Conservation (phyloP, 352 stramenopile species). For the Globisporangium spinosum region DNA sequence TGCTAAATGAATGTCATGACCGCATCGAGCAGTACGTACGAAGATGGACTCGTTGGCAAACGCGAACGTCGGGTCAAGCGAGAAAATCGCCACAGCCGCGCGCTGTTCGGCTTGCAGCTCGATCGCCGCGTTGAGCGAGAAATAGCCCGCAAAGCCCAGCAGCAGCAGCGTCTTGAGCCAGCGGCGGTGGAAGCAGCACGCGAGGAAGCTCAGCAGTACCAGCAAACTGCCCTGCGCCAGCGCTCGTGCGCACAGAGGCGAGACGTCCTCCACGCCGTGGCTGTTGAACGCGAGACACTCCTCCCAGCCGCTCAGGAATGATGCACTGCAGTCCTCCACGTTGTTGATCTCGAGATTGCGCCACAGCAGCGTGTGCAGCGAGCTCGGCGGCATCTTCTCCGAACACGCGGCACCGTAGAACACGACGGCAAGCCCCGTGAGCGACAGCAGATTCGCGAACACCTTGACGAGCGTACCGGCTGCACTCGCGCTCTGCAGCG, state of each 20-base stretch:
- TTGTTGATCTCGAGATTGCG: conserved; percentile 24
- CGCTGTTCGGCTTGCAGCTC: conserved; percentile 49
- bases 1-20: background rate
- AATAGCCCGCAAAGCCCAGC: conserved; percentile 20
- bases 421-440: conserved; percentile 15
- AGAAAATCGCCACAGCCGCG: conserved; percentile 55
- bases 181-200: conserved; percentile 45
- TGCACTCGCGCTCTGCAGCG: conserved; percentile 32
- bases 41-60: conserved; percentile 84
- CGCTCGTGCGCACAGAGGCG: conserved; percentile 17
- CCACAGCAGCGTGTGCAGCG: conserved; percentile 20
- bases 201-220: conserved; percentile 24
- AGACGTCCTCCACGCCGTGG: background rate
- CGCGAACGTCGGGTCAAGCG: conserved; percentile 70
- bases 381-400: conserved; percentile 6
- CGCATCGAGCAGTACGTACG: conserved; percentile 33
- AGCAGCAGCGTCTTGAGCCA: conserved; percentile 65
- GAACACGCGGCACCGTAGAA: conserved; percentile 30
- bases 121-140: conserved; percentile 30
- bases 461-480: conserved; percentile 32
- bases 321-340: conserved; percentile 5
- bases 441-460: conserved; percentile 32
- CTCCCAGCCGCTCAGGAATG: conserved; percentile 14
- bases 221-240: conserved; percentile 19
- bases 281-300: conserved; percentile 16